These are phyloP conservation scores for Coniophora puteana DNA, from an alignment of 1,284 basidiomycete species.

Conservation along the genomic window DNA sequence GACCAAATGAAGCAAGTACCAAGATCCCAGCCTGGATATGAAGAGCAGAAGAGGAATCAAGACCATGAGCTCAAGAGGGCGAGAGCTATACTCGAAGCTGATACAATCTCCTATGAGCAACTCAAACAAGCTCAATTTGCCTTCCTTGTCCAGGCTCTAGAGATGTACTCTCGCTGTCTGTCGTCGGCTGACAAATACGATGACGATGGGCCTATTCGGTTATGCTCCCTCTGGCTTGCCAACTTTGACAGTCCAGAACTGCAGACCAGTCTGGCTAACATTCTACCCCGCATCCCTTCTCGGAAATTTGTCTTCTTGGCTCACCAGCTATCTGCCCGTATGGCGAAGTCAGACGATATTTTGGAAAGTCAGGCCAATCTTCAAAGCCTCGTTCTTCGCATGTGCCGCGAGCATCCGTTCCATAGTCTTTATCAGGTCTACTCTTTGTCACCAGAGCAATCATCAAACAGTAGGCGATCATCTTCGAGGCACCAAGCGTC, in stretches of 20 bases:
- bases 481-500: constrained; percentile 39
- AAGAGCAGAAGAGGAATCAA: constrained; percentile 33
- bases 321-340: constrained; percentile 89
- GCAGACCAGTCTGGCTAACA: constrained; percentile 46
- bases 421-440: constrained; percentile 92
- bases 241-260: constrained; percentile 65
- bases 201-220: constrained; percentile 73
- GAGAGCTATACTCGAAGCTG: constrained; percentile 42
- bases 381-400: constrained; percentile 63
- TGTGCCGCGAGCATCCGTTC: constrained; percentile 91
- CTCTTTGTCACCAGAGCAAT: constrained; percentile 51
- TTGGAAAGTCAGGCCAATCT: constrained; percentile 61
- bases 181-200: constrained; percentile 70
- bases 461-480: constrained; percentile 29
- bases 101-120: constrained; percentile 57
- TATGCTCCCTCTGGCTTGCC: constrained; percentile 91
- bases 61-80: too few species aligned
- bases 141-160: constrained; percentile 74
- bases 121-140: constrained; percentile 55
- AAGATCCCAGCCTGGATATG: constrained; percentile 24
- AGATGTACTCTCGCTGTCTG: constrained; percentile 82
- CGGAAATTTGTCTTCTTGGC: constrained; percentile 88
- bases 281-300: constrained; percentile 71
- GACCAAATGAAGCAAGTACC: constrained; percentile 41
- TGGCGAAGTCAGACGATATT: constrained; percentile 44